A percentile compares a stretch with the other conserved stretches of the same genome.
Evolutionary conservation across 1,284 basidiomycete species (phyloP).

Genomic region (Rhodotorula sp.): DNA sequence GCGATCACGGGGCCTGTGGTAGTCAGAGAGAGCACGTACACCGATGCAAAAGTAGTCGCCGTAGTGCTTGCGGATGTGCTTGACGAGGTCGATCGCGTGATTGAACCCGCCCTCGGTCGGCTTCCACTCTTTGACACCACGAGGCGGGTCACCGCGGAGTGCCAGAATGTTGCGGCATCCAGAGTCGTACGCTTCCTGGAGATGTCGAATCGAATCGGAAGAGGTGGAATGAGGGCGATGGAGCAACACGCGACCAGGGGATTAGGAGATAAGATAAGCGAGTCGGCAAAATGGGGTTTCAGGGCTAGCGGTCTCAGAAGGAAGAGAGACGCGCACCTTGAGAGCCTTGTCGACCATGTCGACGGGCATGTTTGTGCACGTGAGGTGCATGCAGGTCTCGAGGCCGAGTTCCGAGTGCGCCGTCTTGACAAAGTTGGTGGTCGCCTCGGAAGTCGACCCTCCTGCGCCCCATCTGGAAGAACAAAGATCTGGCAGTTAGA

Average conservation of each 20-base stretch:
- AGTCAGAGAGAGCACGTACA: constrained; percentile 53
- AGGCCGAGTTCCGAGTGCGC: constrained; percentile 78
- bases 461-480: constrained; percentile 52
- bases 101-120: constrained; percentile 80
- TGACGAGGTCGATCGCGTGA: constrained; percentile 84
- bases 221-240: not conserved
- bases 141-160: constrained; percentile 87
- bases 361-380: constrained; percentile 94
- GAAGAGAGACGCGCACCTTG: constrained; percentile 56
- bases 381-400: constrained; percentile 89
- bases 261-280: not conserved
- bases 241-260: not conserved
- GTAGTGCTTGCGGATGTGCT: constrained; percentile 84
- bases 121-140: constrained; percentile 89
- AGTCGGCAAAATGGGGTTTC: too few relatives aligned
- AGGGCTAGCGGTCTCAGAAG: too few relatives aligned
- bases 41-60: constrained; percentile 83
- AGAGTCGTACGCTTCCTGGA: constrained; percentile 70
- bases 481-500: not conserved
- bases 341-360: constrained; percentile 82
- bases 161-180: constrained; percentile 91
- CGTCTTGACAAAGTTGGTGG: constrained; percentile 81
- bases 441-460: constrained; percentile 52
- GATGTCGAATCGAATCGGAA: constrained; percentile 2
- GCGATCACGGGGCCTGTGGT: constrained; percentile 9